phyloP scores from a whole-genome alignment of 495 filamentous ascomycete species.

The Margaritispora aquatica region DNA sequence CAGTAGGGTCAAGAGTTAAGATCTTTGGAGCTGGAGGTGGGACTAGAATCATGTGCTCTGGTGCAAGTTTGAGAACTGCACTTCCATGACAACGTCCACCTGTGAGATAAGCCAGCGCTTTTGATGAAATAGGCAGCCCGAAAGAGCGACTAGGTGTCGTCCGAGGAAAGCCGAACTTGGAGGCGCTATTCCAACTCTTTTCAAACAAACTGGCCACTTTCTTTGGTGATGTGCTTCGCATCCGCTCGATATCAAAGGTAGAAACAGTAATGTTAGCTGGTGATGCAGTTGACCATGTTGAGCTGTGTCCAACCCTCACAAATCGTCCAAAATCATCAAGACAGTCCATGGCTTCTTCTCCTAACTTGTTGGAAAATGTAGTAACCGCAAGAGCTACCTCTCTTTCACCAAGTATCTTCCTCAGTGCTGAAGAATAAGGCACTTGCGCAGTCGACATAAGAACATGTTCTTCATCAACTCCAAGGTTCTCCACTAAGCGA shows the following conservation, averaged over 20 bases:
- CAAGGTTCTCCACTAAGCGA: slow-evolving; percentile 11
- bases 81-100: neutral
- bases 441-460: slow-evolving; percentile 7
- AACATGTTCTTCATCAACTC: slow-evolving; percentile 25
- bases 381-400: slow-evolving; percentile 63
- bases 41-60: neutral
- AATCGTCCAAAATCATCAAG: slow-evolving; percentile 42
- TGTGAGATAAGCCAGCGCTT: neutral
- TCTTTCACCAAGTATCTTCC: slow-evolving; percentile 36
- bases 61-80: neutral
- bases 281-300: slow-evolving; percentile 14
- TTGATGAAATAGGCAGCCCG: neutral
- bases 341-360: slow-evolving; percentile 42
- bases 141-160: neutral
- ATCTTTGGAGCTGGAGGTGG: slow-evolving; percentile 7
- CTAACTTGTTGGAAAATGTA: slow-evolving; percentile 38
- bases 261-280: slow-evolving; percentile 29
- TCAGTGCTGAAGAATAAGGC: slow-evolving; percentile 21
- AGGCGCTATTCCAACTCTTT: neutral
- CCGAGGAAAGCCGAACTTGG: neutral
- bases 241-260: slow-evolving; percentile 28
- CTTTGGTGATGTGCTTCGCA: neutral
- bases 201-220: neutral
- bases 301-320: slow-evolving; percentile 49
- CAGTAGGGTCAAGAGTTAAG: slow-evolving; percentile 27